Evolutionary conservation across 202 grass and related monocot species (phyloP), one percentile per base, ranked within the genome.

Genomic region (Brachypodium distachyon): DNA sequence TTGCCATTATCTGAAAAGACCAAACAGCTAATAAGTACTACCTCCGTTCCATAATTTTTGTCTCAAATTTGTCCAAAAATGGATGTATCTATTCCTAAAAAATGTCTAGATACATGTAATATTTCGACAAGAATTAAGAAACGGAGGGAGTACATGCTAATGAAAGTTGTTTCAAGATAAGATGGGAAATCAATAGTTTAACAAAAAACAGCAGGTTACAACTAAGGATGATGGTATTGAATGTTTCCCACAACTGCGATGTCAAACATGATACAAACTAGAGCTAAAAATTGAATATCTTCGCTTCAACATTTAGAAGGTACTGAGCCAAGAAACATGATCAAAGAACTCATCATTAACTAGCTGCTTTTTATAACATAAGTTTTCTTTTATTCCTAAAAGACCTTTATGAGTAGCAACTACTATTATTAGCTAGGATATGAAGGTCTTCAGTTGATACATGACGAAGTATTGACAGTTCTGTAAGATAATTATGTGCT

Each of bases 1-100:
- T 98, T 61, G 91, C 95, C 95, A 98, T 94, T 70, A 98, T 88
- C 91, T 92, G 80, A 81, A 83, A 92, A 62, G n/a, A 79, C 28
- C 21, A 61, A 82, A 76, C 31, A 65, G 13, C 9, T 70, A n/a
- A n/a, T n/a, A n/a, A n/a, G n/a, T n/a, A n/a, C n/a, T n/a, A n/a
- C n/a, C n/a, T n/a, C n/a, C n/a, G n/a, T n/a, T n/a, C n/a, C n/a
- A n/a, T n/a, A n/a, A n/a, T n/a, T n/a, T n/a, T n/a, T n/a, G n/a
- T n/a, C n/a, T n/a, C n/a, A n/a, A n/a, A n/a, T n/a, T n/a, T n/a
- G n/a, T n/a, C n/a, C n/a, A n/a, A n/a, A n/a, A n/a, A n/a, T n/a
- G n/a, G n/a, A n/a, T n/a, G n/a, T n/a, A n/a, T n/a, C n/a, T n/a
- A n/a, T n/a, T n/a, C n/a, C n/a, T n/a, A n/a, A n/a, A n/a, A n/a